These are phyloP conservation scores for Helotiales sp. DNA, from an alignment of 2,329 filamentous ascomycete genomes.

Conservation along the genomic window DNA sequence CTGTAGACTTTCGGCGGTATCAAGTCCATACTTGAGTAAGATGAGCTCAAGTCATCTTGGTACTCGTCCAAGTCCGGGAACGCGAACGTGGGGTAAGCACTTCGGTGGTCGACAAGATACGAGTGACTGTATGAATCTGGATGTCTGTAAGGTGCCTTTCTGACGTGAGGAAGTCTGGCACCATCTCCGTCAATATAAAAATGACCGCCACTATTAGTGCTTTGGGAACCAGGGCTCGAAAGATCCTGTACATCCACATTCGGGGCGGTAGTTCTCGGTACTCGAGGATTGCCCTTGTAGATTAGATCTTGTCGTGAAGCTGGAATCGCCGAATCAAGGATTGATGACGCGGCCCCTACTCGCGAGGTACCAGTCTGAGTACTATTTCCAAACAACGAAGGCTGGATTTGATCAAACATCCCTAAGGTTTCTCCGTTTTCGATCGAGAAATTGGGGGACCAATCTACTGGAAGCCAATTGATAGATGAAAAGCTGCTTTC, in stretches of 20 bases:
- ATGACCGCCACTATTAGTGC: constrained; percentile 18
- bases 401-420: constrained; percentile 4
- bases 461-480: constrained; percentile 30
- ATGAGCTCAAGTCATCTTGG: background rate
- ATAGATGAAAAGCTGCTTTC: constrained; percentile 24
- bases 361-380: background rate
- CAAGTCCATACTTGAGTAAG: background rate
- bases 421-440: background rate
- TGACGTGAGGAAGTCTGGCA: constrained; percentile 25
- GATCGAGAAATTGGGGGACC: constrained; percentile 23
- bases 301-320: background rate
- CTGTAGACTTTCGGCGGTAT: constrained; percentile 19
- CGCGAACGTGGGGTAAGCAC: background rate
- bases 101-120: background rate
- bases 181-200: constrained; percentile 32
- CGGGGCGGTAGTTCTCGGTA: constrained; percentile 1
- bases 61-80: constrained; percentile 17
- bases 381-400: constrained; percentile 5
- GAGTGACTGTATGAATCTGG: constrained; percentile 11
- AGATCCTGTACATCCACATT: constrained; percentile 8
- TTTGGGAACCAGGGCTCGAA: constrained; percentile 23
- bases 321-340: background rate
- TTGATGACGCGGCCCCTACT: background rate
- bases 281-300: background rate
- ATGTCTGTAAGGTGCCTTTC: constrained; percentile 21